Evolutionary conservation across 2,329 filamentous ascomycete species (phyloP).

Genomic region (Venturiaceae sp.): DNA sequence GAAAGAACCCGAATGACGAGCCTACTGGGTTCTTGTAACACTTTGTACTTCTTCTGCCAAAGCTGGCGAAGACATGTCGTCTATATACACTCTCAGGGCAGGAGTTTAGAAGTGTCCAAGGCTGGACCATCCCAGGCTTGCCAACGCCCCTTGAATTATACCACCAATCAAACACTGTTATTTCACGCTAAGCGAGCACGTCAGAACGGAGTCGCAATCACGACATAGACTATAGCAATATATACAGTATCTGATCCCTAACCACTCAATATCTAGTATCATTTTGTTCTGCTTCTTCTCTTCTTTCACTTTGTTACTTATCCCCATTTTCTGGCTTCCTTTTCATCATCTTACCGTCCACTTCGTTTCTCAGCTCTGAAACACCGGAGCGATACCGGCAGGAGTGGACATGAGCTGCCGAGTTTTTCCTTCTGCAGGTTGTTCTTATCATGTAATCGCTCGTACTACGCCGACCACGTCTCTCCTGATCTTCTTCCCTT

Average conservation of each 20-base stretch:
- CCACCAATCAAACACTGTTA: background rate
- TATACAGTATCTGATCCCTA: background rate
- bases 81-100: background rate
- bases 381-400: background rate
- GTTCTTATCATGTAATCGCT: background rate
- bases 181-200: background rate
- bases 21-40: no score
- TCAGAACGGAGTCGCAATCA: background rate
- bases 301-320: background rate
- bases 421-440: background rate
- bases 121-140: no score
- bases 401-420: background rate
- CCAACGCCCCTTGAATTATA: no score
- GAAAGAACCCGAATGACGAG: no score
- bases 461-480: background rate
- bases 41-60: no score
- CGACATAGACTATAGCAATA: background rate
- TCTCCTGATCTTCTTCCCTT: background rate
- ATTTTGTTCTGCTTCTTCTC: background rate
- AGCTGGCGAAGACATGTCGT: no score
- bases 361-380: background rate
- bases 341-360: background rate
- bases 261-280: no score
- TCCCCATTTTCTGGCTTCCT: background rate
- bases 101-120: background rate